phyloP scores from a whole-genome alignment of 306 rosid genomes.

The Trichosanthes cucumerina region DNA sequence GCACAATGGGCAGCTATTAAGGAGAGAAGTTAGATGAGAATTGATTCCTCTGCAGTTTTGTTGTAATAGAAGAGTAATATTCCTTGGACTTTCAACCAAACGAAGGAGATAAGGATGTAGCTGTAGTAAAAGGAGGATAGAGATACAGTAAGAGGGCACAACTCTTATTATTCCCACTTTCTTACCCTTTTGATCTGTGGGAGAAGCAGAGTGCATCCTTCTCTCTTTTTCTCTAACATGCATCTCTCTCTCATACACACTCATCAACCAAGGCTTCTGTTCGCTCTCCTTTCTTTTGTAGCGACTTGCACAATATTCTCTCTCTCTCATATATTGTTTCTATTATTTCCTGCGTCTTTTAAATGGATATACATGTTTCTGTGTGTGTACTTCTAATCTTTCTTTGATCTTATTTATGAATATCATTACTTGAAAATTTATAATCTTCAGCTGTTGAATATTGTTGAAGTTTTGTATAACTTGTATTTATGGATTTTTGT shows the following conservation, averaged over 20 bases:
- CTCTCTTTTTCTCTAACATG: no score
- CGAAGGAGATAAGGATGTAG: background rate
- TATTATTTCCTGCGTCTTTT: background rate
- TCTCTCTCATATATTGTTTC: background rate
- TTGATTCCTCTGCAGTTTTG: background rate
- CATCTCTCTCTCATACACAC: no score
- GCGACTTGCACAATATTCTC: background rate
- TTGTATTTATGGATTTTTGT: no score
- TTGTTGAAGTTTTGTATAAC: no score
- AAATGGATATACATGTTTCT: background rate
- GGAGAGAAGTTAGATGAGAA: background rate
- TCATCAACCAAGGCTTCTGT: background rate
- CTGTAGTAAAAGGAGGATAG: background rate
- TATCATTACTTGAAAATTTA: no score
- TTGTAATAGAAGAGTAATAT: background rate
- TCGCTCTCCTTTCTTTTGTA: background rate
- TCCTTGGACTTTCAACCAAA: background rate
- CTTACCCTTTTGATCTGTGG: no score
- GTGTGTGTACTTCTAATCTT: background rate
- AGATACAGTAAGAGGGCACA: background rate
- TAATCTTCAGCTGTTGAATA: no score
- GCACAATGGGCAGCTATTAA: background rate
- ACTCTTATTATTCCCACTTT: no score
- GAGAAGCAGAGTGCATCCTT: no score
- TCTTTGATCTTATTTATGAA: no score